phyloP scores from a whole-genome alignment of 768 basidiomycete genomes.

The Podaxis sp. region DNA sequence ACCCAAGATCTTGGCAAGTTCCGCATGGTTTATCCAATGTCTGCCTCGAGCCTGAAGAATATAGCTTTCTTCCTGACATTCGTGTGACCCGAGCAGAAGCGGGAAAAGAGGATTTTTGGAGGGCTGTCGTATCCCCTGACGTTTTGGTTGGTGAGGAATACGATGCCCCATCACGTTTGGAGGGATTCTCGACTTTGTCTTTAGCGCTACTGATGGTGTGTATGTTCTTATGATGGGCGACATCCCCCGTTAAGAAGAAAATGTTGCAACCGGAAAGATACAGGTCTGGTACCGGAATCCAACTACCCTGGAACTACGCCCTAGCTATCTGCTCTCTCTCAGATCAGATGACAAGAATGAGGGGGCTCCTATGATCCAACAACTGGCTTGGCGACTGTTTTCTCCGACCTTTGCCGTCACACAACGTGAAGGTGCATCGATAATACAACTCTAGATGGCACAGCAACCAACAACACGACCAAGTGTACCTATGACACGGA shows the following conservation, averaged over 20 bases:
- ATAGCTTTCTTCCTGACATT: not conserved
- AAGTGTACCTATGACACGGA: not conserved
- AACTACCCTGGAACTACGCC: not conserved
- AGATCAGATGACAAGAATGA: not conserved
- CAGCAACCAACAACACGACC: not conserved
- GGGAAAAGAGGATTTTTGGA: constrained; percentile 4
- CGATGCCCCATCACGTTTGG: not conserved
- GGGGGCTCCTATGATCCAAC: not conserved
- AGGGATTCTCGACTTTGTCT: not conserved
- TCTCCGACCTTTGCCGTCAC: constrained; percentile 1
- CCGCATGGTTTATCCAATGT: too few relatives aligned
- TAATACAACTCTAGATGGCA: constrained; percentile 3
- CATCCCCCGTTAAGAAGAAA: not conserved
- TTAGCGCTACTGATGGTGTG: not conserved
- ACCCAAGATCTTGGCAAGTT: too few relatives aligned
- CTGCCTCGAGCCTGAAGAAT: too few relatives aligned
- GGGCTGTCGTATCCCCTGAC: not conserved
- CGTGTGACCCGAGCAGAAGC: not conserved
- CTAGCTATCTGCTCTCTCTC: not conserved
- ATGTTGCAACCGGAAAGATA: not conserved
- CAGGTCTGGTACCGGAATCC: not conserved
- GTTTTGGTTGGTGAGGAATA: not conserved
- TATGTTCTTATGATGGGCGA: not conserved
- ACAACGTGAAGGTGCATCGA: not conserved
- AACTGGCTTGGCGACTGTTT: constrained; percentile 1